These are phyloP conservation scores for Gillenia trifoliata DNA, from an alignment of 306 rosid genomes.

Conservation along the genomic window DNA sequence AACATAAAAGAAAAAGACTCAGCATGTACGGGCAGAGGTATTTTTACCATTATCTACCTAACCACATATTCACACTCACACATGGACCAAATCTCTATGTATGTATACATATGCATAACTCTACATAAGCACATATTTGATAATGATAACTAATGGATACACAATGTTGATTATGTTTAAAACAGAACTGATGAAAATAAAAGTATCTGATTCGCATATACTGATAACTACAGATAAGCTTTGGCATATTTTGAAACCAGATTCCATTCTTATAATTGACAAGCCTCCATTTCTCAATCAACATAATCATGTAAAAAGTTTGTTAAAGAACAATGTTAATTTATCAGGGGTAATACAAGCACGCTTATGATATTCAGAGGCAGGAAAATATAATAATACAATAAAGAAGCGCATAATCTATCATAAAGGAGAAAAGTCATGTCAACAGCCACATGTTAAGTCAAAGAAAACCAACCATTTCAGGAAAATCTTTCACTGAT, in stretches of 20 bases:
- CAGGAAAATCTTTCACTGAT: slow-evolving; percentile 48
- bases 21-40: neutral
- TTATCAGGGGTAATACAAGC: neutral
- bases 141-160: neutral
- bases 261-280: neutral
- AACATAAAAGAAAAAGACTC: slow-evolving; percentile 2
- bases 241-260: neutral
- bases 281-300: neutral
- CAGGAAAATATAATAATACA: neutral
- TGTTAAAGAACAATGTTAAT: neutral
- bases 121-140: neutral
- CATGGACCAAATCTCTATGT: neutral
- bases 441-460: slow-evolving; percentile 24
- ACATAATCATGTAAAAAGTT: neutral
- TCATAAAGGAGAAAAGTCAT: slow-evolving; percentile 4
- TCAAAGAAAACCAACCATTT: slow-evolving; percentile 65
- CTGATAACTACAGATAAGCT: neutral
- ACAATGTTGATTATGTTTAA: neutral
- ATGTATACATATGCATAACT: neutral
- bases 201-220: neutral
- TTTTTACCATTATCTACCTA: neutral
- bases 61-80: neutral
- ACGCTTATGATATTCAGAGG: neutral
- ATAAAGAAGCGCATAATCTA: neutral
- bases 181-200: neutral